phyloP scores from a whole-genome alignment of 2,329 filamentous ascomycete genomes.

The Alternaria arbusti region DNA sequence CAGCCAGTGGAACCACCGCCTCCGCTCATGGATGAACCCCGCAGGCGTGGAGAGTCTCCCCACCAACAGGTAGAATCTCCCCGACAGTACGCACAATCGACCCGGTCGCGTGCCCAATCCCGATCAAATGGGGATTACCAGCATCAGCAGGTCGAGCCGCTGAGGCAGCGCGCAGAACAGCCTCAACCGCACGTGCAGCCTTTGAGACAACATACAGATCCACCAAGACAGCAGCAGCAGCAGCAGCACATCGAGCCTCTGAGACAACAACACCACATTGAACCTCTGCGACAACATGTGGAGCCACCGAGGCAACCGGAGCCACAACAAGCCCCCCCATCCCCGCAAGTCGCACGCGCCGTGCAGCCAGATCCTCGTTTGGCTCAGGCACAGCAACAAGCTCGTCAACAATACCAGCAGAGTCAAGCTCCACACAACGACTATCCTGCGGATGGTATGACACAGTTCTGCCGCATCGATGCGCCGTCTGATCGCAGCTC shows the following conservation, averaged over 20 bases:
- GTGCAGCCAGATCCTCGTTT: constrained; percentile 45
- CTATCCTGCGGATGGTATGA: constrained; percentile 95
- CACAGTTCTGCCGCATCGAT: constrained; percentile 87
- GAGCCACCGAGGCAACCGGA: constrained; percentile 11
- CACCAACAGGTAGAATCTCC: not conserved
- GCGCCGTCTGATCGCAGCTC: constrained; percentile 74
- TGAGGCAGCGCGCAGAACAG: constrained; percentile 1
- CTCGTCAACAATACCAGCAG: constrained; percentile 48
- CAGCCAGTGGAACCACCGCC: constrained; percentile 1
- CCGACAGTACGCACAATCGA: constrained; percentile 1
- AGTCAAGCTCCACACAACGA: constrained; percentile 86
- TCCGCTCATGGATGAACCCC: constrained; percentile 3
- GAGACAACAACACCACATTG: constrained; percentile 5
- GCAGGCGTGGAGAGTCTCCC: not conserved
- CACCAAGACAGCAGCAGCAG: constrained; percentile 8
- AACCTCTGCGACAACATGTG: constrained; percentile 3
- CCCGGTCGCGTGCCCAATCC: constrained; percentile 1
- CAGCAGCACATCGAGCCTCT: constrained; percentile 1
- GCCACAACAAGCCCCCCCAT: constrained; percentile 7
- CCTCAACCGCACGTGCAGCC: constrained; percentile 4
- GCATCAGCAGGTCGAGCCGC: constrained; percentile 2
- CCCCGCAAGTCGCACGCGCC: constrained; percentile 19
- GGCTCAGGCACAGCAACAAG: constrained; percentile 46
- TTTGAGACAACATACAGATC: constrained; percentile 6
- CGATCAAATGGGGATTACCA: not conserved